A percentile compares a stretch with the other conserved stretches of the same genome.
Evolutionary conservation across 2,329 filamentous ascomycete species (phyloP).

Genomic region (Fusarium sublunatum): DNA sequence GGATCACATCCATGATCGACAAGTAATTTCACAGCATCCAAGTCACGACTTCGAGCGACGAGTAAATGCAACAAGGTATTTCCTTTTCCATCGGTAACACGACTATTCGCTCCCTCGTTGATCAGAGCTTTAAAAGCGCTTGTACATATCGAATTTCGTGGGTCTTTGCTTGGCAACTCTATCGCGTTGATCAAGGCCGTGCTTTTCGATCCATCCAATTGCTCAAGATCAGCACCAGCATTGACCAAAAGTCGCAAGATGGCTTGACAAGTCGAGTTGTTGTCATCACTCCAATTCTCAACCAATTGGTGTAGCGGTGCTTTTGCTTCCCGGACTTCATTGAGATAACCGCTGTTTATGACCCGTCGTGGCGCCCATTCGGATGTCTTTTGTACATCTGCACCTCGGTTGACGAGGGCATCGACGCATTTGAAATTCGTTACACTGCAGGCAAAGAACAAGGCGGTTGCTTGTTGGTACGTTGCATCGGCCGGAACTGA

Average conservation of each 20-base stretch:
- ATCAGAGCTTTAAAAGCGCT: conserved; percentile 21
- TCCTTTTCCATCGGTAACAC: background rate
- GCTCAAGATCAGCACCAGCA: conserved; percentile 29
- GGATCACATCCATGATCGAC: conserved; percentile 29
- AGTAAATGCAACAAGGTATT: conserved; percentile 16
- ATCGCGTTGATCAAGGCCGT: conserved; percentile 17
- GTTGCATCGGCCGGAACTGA: conserved; percentile 29
- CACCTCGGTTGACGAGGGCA: conserved; percentile 27
- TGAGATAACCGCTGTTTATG: background rate
- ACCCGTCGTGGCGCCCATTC: background rate
- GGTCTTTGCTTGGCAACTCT: too few species aligned
- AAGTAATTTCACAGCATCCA: conserved; percentile 20
- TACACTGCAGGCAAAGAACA: conserved; percentile 24
- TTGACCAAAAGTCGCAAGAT: conserved; percentile 25
- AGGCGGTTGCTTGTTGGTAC: conserved; percentile 18
- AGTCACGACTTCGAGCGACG: background rate
- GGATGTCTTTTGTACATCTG: conserved; percentile 22
- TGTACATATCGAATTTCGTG: background rate
- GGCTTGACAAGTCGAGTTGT: conserved; percentile 14
- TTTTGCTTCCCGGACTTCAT: background rate
- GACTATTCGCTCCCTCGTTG: conserved; percentile 16
- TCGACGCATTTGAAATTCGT: conserved; percentile 24
- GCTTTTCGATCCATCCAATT: background rate
- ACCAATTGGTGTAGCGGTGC: conserved; percentile 24
- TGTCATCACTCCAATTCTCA: conserved; percentile 7